Evolutionary conservation across 2,329 filamentous ascomycete genomes (phyloP), one percentile per base, ranked within the genome.

Genomic region (Truncatella angustata): DNA sequence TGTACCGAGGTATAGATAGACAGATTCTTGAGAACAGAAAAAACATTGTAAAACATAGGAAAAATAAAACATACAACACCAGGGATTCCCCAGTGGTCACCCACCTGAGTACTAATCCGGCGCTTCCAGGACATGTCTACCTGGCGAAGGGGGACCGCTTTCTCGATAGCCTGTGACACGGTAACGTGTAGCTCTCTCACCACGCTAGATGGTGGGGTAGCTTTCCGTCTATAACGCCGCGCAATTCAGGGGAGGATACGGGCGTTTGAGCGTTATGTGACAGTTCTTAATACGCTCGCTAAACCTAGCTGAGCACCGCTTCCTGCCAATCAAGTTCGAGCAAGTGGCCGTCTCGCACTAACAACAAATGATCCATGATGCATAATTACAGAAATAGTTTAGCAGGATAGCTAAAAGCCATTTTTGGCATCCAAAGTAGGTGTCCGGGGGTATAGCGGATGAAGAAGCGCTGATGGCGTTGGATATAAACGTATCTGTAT

Each of bases 111-210:
- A 43, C 39, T 26, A 43, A 24, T 43, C 39, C 39, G n/a, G 39
- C 40, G 40, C n/a, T 30, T 23, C 11, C 40, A 44, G 40, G 40
- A 44, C 10, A 44, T 44, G 21, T 44, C 21, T 44, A 44, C 40
- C 40, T 44, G 21, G 40, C 24, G 40, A 26, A 26, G 28, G 23
- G 11, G 10, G 21, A 12, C 40, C 24, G 40, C 14, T 2, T 44
- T 44, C 21, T 44, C 21, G 21, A 44, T 44, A 44, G 20, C 40
- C 14, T 44, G 23, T 44, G 23, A 44, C 21, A 44, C 40, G 40
- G 40, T 44, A 44, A 44, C 37, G 37, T 40, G 18, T 40, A 40
- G n/a, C 37, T 40, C 18, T 40, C 18, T 40, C 12, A 20, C 37
- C n/a, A 21, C 37, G 37, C 16, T 37, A 32, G n/a, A n/a, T 2